Evolutionary conservation across 225 moss, liverwort and hornwort genomes (phyloP), one percentile per base, ranked within the genome.

Genomic region (Climacium dendroides): DNA sequence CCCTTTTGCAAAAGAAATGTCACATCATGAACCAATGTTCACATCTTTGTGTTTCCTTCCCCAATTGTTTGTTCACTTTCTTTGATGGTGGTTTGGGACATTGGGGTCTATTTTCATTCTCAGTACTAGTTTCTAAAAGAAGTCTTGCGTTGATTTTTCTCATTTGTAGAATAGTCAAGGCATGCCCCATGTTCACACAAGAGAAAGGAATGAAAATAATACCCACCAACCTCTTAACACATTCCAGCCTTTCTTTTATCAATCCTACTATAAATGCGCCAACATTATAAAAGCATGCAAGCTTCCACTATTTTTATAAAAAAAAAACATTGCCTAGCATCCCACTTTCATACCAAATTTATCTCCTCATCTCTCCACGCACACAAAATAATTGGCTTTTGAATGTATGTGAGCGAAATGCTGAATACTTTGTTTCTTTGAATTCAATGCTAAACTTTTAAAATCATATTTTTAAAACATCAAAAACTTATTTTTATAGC

Each of bases 321-420:
- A n/a, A 20, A 65, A 19, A n/a, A 18, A 3, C 0, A 6, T 11
- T 65, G 0, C 11, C 6, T 29, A 19, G 7, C 0, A 74, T 5
- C 50, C 30, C 3, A 32, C 74, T 50, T 74, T 12, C 3, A 74
- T 7, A 50, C 32, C 32, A 5, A 32, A 5, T 3, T 32, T 74
- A 0, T 50, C 50, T 48, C 50, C 1, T 50, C 13, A 19, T 48
- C 19, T 48, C 50, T 3, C 5, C 3, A 7, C 1, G 17, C 4
- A 73, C 19, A 30, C 29, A 50, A 48, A 72, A 28, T 11, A 18
- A 47, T 0, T 19, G 1, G 6, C 30, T 47, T 47, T 30, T 18
- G 0, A 47, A 47, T 2, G 5, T 30, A 30, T 7, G 2, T 18
- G 7, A 18, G 0, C 29, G 1, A 28, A 0, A 15, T 10, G 1